A percentile compares a stretch with the other conserved stretches of the same genome.
phyloP scores from a whole-genome alignment of 2,329 filamentous ascomycete species.

The Neofusicoccum ribis region DNA sequence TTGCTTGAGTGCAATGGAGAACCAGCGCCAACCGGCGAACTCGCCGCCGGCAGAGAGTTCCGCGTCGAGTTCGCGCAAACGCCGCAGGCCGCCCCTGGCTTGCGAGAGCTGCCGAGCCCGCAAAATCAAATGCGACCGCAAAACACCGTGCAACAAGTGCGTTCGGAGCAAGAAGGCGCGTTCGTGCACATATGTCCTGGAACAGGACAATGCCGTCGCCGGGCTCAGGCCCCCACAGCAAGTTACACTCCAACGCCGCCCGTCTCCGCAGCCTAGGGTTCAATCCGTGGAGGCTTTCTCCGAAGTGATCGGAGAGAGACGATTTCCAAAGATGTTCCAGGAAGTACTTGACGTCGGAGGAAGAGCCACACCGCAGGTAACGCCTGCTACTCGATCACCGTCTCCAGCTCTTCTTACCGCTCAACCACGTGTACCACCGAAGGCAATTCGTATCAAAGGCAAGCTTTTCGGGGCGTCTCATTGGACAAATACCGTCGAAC shows the following conservation, averaged over 20 bases:
- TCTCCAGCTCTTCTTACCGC: too few relatives aligned
- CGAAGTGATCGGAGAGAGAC: background rate
- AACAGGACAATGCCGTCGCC: background rate
- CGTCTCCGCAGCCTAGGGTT: background rate
- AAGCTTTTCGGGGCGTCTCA: slow-evolving; percentile 57
- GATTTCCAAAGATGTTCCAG: background rate
- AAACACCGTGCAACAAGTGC: slow-evolving; percentile 29
- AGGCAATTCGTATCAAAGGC: background rate
- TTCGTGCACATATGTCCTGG: slow-evolving; percentile 21
- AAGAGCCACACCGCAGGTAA: too few relatives aligned
- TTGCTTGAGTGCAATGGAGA: background rate
- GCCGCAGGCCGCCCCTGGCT: slow-evolving; percentile 29
- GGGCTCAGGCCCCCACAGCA: background rate
- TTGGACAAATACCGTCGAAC: slow-evolving; percentile 53
- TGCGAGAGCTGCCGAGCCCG: slow-evolving; percentile 30
- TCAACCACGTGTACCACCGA: background rate
- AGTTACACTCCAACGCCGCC: background rate
- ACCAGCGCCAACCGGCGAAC: background rate
- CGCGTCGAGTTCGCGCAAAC: slow-evolving; percentile 19
- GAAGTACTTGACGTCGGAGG: too few relatives aligned
- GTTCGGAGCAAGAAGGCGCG: slow-evolving; percentile 18
- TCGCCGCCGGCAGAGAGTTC: background rate
- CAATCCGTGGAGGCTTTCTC: background rate
- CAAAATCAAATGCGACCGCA: slow-evolving; percentile 31
- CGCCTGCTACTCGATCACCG: background rate